Evolutionary conservation across 352 stramenopile genomes (phyloP), one percentile per base, ranked within the genome.

Genomic region (Globisporangium cystogenes): DNA sequence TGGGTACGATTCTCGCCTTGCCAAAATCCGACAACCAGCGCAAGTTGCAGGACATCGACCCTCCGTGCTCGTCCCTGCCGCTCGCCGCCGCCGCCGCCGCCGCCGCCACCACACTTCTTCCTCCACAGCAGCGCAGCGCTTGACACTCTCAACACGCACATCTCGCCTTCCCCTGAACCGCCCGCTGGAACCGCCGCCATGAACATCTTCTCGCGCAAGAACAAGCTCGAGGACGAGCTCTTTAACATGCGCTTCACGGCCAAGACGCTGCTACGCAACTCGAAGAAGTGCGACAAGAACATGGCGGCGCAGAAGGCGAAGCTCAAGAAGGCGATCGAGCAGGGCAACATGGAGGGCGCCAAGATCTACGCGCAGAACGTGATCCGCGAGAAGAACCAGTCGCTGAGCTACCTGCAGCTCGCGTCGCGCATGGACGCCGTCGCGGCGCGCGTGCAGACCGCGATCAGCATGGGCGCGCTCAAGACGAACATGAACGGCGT

Each of bases 221-320:
- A 86, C 60, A 93, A 82, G 64, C 78, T 93, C 23, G 82, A 90
- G 55, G 82, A 93, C 57, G 80, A 93, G 67, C 74, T 93, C 48
- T 93, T 95, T 62, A 93, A 95, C 70, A 91, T 95, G 77, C 88
- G 88, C 66, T 93, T 95, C 58, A 93, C 85, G 42, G 80, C 85
- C 63, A 95, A 95, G 70, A 81, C 76, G 63, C 82, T 96, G 69
- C 48, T 97, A 70, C 68, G 85, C 51, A 89, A 93, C 64, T 65
- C 92, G 39, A 98, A 98, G 66, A 99, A 99, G 67, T 99, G 95
- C 67, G 95, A 98, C 61, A 99, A 99, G 77, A 99, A 97, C 69
- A 92, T 98, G 73, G 87, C 91, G 43, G 71, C 67, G 41, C 89
- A 97, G 47, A 96, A 98, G 64, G 59, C 72, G 43, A 99, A 99